These are phyloP conservation scores for Zostera marina DNA, from an alignment of 116 monocot species.

Conservation along the genomic window DNA sequence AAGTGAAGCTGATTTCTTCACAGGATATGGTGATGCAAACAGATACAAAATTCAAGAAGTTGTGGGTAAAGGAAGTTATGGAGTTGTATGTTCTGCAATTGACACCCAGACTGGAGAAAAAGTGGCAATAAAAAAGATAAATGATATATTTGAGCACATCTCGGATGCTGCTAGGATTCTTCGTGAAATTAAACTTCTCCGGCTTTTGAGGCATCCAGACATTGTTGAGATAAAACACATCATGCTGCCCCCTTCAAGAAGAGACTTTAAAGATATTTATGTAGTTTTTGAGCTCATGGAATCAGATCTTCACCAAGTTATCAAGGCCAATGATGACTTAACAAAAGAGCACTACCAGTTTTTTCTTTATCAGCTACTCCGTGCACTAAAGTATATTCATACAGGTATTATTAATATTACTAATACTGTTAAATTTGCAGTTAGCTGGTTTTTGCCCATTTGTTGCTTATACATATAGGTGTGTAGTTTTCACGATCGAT, in stretches of 20 bases:
- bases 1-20: slow-evolving; percentile 43
- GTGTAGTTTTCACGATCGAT: too few species aligned
- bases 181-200: slow-evolving; percentile 66
- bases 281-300: slow-evolving; percentile 91
- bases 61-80: slow-evolving; percentile 73
- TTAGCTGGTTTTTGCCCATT: not conserved
- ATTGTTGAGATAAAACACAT: slow-evolving; percentile 74
- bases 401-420: slow-evolving; percentile 21
- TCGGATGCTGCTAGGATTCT: slow-evolving; percentile 70
- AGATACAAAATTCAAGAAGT: slow-evolving; percentile 65
- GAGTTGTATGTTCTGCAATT: slow-evolving; percentile 64
- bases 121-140: slow-evolving; percentile 75
- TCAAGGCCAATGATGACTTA: slow-evolving; percentile 69
- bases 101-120: slow-evolving; percentile 66
- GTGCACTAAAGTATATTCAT: slow-evolving; percentile 63
- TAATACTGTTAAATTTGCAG: not conserved
- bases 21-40: slow-evolving; percentile 59
- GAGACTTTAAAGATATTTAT: slow-evolving; percentile 71
- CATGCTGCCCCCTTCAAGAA: slow-evolving; percentile 54
- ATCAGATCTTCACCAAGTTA: slow-evolving; percentile 76
- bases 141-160: slow-evolving; percentile 74
- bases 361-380: slow-evolving; percentile 64
- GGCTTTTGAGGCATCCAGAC: slow-evolving; percentile 61
- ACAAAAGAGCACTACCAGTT: slow-evolving; percentile 63
- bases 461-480: not conserved